Base-by-base conservation (phyloP, 1,139 yeast genomes). In the Saccharomycopsis hybrid region DNA sequence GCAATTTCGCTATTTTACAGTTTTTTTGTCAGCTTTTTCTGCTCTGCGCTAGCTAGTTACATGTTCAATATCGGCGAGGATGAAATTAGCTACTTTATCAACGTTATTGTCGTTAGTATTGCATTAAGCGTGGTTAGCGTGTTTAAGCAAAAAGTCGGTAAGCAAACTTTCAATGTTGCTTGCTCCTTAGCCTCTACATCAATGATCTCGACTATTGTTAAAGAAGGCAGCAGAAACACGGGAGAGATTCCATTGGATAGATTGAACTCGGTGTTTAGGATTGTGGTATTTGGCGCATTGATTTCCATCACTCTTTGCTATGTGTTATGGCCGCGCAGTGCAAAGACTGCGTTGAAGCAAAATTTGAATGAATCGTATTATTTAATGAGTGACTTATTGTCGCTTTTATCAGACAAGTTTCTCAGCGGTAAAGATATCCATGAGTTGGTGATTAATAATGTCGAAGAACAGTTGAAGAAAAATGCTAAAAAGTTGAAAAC, bases 171-270 rank as follows among this genome's bases (percentile, higher is more conserved):
- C 62, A 85, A 84, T 57, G 85, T 92, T 13, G 92, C 95, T 0
- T 83, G 94, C 59, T 80, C 89, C 0, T 68, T 86, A 49, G 88
- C 94, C 0, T 80, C 86, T 13, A 84, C 86, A 49, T 76, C 85
- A 7, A 68, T 85, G 43, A 81, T 85, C 9, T 76, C 89, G 0
- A 81, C 87, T 55, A 73, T 86, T 42, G 78, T 85, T n/a, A 82
- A 83, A 59, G 95, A 86, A 60, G 92, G 90, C 9, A 76, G 85
- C 44, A 66, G 77, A 44, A 84, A 44, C 3, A n/a, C 85, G n/a
- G 44, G 46, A 13, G 24, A 35, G 5, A 71, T 85, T 13, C 85
- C 90, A 0, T 62, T 80, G 53, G 68, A 67, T 31, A 72, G 84
- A 57, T 68, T 86, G 35, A 56, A 68, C 36, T 77, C 83, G 39